These are phyloP conservation scores for Schwanniomyces pseudopolymorphus DNA, from an alignment of 805 yeast genomes.

Conservation along the genomic window DNA sequence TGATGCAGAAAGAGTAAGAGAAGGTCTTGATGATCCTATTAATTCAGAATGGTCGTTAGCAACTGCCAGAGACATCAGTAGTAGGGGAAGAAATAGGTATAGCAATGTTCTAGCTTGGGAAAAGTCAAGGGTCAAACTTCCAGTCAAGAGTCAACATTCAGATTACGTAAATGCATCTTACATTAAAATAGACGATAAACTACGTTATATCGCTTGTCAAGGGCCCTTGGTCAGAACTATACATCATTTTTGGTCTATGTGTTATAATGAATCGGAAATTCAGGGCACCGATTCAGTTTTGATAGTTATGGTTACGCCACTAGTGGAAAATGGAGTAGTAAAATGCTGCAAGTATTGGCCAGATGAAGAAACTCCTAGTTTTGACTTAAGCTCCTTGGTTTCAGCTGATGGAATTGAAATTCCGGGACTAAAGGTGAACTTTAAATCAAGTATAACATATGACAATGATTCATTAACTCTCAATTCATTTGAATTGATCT, in stretches of 20 bases:
- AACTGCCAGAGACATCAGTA: conserved; percentile 3
- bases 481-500: conserved; percentile 24
- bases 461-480: conserved; percentile 20
- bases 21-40: conserved; percentile 6
- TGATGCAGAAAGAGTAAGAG: conserved; percentile 8
- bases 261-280: conserved; percentile 30
- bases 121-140: conserved; percentile 30
- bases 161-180: conserved; percentile 45
- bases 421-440: conserved; percentile 15
- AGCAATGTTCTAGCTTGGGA: conserved; percentile 44
- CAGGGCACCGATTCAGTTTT: conserved; percentile 24
- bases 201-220: conserved; percentile 65
- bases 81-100: conserved; percentile 30
- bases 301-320: conserved; percentile 50
- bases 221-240: conserved; percentile 51
- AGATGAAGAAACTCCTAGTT: conserved; percentile 7
- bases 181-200: conserved; percentile 15
- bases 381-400: conserved; percentile 18
- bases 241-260: conserved; percentile 51
- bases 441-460: conserved; percentile 14
- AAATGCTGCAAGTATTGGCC: conserved; percentile 50
- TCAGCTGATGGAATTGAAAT: conserved; percentile 21
- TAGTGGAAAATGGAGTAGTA: conserved; percentile 39
- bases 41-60: conserved; percentile 7
- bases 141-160: conserved; percentile 10